phyloP scores from a whole-genome alignment of 2,329 filamentous ascomycete genomes.

The Calonectria naviculata region DNA sequence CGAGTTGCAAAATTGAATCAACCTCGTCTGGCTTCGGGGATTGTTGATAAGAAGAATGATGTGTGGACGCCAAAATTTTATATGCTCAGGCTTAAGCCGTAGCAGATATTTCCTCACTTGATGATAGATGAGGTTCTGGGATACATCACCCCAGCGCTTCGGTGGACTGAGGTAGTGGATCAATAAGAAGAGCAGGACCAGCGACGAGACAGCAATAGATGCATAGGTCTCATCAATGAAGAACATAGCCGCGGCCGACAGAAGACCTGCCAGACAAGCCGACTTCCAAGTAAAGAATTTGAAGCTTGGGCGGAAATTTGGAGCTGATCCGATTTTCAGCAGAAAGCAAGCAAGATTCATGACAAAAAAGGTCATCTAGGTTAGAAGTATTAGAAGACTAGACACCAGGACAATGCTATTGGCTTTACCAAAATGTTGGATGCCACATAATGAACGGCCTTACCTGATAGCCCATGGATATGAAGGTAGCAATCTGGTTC shows the following conservation, averaged over 20 bases:
- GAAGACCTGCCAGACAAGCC: slow-evolving; percentile 78
- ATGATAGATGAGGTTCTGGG: slow-evolving; percentile 85
- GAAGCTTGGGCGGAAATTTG: slow-evolving; percentile 89
- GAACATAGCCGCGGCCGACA: slow-evolving; percentile 86
- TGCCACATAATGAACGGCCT: slow-evolving; percentile 29
- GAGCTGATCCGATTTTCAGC: slow-evolving; percentile 86
- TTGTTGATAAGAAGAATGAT: slow-evolving; percentile 88
- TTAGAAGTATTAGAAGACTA: slow-evolving; percentile 17
- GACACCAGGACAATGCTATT: no score
- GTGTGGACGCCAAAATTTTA: slow-evolving; percentile 93
- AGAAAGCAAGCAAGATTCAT: slow-evolving; percentile 90
- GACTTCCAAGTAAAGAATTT: slow-evolving; percentile 92
- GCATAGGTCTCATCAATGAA: slow-evolving; percentile 89
- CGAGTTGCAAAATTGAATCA: slow-evolving; percentile 93
- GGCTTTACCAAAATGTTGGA: not conserved
- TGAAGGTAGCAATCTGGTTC: slow-evolving; percentile 89
- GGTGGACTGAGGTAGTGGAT: slow-evolving; percentile 89
- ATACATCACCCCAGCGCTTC: slow-evolving; percentile 91
- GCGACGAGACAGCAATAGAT: slow-evolving; percentile 76
- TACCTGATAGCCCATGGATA: slow-evolving; percentile 88
- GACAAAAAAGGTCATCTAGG: slow-evolving; percentile 85
- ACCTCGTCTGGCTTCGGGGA: slow-evolving; percentile 81
- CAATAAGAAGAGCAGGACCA: slow-evolving; percentile 82
- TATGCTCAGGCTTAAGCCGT: slow-evolving; percentile 86
- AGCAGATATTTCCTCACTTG: slow-evolving; percentile 90